These are phyloP conservation scores for Malassezia sp. DNA, from an alignment of 1,284 basidiomycete genomes.

Conservation along the genomic window DNA sequence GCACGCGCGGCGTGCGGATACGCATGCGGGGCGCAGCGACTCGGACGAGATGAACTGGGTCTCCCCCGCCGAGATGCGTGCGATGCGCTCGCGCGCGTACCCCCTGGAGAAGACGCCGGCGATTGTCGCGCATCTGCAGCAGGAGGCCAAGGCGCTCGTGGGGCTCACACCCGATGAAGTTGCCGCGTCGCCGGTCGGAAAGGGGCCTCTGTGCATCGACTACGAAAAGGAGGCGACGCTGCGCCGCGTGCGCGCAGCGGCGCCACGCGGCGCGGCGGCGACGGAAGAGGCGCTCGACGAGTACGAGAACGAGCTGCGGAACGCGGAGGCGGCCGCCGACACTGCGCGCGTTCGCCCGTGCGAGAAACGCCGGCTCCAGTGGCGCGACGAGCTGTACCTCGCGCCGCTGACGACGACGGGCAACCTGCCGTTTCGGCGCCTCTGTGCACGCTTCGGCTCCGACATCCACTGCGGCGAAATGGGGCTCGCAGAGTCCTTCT, in stretches of 20 bases:
- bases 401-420: conserved; percentile 92
- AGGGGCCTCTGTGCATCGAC: conserved; percentile 19
- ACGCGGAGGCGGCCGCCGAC: conserved; percentile 27
- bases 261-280: conserved; percentile 35
- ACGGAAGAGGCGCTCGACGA: conserved; percentile 29
- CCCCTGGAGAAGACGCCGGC: conserved; percentile 25
- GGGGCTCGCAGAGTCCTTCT: conserved; percentile 48
- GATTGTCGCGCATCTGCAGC: conserved; percentile 22
- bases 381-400: conserved; percentile 74
- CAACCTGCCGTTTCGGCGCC: conserved; percentile 82
- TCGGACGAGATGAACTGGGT: conserved; percentile 67
- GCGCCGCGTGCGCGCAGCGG: conserved; percentile 23
- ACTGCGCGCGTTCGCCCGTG: conserved; percentile 57
- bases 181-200: conserved; percentile 11
- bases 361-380: conserved; percentile 78
- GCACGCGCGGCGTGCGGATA: conserved; percentile 36
- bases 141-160: conserved; percentile 20
- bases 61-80: conserved; percentile 33
- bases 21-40: too few species aligned
- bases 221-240: conserved; percentile 10
- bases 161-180: conserved; percentile 13
- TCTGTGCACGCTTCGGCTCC: conserved; percentile 74
- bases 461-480: conserved; percentile 93
- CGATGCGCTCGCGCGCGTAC: conserved; percentile 25
- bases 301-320: conserved; percentile 24